Percentiles rank a stretch among this genome's conserved stretches.
phyloP scores from a whole-genome alignment of 129 eudicot species.

The Saposhnikovia divaricata region DNA sequence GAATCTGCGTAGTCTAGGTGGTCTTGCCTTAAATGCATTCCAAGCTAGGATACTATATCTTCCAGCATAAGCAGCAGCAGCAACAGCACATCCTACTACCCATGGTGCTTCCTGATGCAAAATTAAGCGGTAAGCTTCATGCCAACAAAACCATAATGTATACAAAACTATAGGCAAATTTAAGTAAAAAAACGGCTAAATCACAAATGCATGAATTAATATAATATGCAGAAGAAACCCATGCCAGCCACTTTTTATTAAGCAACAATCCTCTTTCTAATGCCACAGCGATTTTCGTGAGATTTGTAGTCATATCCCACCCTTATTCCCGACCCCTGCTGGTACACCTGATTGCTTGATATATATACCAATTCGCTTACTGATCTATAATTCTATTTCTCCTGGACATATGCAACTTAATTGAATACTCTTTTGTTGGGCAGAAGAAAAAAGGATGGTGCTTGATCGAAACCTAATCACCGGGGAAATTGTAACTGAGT shows the following conservation, averaged over 20 bases:
- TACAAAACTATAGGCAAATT: background rate
- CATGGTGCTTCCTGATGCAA: slow-evolving; percentile 47
- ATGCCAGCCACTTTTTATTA: background rate
- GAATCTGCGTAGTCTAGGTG: slow-evolving; percentile 66
- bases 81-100: slow-evolving; percentile 64
- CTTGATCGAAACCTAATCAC: no score
- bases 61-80: slow-evolving; percentile 69
- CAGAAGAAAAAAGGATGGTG: background rate
- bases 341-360: no score
- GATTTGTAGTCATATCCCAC: background rate
- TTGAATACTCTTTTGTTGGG: background rate
- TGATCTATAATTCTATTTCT: background rate
- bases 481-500: no score
- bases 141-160: background rate
- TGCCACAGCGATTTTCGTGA: background rate
- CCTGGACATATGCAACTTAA: background rate
- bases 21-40: slow-evolving; percentile 84
- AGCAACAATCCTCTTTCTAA: background rate
- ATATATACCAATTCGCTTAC: background rate
- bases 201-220: background rate
- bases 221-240: background rate
- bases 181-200: background rate
- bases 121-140: slow-evolving; percentile 13
- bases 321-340: background rate
- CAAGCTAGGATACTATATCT: slow-evolving; percentile 70